phyloP scores from a whole-genome alignment of 805 yeast species.

The Myxozyma neotropica region DNA sequence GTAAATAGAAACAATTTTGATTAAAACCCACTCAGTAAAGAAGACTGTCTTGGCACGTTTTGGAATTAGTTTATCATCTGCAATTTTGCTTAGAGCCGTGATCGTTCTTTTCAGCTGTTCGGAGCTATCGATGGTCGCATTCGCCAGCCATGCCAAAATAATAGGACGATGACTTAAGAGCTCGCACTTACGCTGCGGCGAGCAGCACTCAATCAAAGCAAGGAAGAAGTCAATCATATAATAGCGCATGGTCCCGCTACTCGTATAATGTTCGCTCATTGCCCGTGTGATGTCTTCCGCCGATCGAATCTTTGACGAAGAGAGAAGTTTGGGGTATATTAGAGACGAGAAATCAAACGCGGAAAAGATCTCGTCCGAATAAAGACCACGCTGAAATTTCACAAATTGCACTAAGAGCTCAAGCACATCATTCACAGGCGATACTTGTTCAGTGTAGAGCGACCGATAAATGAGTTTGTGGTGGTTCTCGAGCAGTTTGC shows the following conservation, averaged over 20 bases:
- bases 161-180: conserved; percentile 60
- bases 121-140: conserved; percentile 57
- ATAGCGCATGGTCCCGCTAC: conserved; percentile 45
- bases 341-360: conserved; percentile 69
- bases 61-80: conserved; percentile 62
- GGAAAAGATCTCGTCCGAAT: conserved; percentile 61
- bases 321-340: conserved; percentile 61
- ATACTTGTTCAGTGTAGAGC: conserved; percentile 58
- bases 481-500: conserved; percentile 57
- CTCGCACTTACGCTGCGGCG: conserved; percentile 65
- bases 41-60: conserved; percentile 72
- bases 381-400: conserved; percentile 51
- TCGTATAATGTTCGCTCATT: neutral
- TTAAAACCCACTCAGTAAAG: conserved; percentile 74
- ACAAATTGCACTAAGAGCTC: conserved; percentile 58
- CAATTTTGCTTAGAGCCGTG: conserved; percentile 48
- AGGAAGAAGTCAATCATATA: conserved; percentile 66
- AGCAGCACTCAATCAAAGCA: conserved; percentile 51
- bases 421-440: conserved; percentile 63
- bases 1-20: conserved; percentile 58
- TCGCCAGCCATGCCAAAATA: conserved; percentile 68
- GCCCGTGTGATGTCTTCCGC: conserved; percentile 1
- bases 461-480: conserved; percentile 69
- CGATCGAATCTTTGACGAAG: neutral
- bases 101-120: conserved; percentile 53